Evolutionary conservation across 208 protist genomes (phyloP).

Genomic region (Leishmania gerbilli): DNA sequence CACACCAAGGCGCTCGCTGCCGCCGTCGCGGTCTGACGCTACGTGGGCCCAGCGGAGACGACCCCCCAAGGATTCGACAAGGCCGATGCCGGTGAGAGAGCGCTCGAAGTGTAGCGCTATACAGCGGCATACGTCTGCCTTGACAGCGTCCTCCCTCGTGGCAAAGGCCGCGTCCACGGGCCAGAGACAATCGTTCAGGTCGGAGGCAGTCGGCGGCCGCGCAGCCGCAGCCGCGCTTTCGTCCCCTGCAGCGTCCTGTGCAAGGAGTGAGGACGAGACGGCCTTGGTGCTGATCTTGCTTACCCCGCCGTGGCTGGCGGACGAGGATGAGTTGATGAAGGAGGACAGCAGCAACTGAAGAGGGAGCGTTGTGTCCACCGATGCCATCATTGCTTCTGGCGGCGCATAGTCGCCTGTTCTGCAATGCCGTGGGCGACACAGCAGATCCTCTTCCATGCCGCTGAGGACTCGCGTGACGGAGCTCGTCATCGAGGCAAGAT

Average conservation of each 20-base stretch:
- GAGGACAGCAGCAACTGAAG: constrained; percentile 20
- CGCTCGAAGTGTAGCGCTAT: constrained; percentile 22
- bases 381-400: not conserved
- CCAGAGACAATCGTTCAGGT: not conserved
- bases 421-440: not conserved
- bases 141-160: constrained; percentile 25
- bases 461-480: constrained; percentile 1
- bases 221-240: not conserved
- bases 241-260: not conserved
- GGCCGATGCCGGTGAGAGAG: constrained; percentile 5
- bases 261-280: not conserved
- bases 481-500: constrained; percentile 3
- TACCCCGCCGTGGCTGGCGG: not conserved
- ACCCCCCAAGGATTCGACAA: constrained; percentile 11
- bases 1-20: constrained; percentile 23
- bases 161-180: constrained; percentile 17
- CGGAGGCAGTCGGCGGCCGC: not conserved
- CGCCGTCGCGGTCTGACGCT: not conserved
- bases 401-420: not conserved
- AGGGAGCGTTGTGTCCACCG: not conserved
- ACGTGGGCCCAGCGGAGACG: constrained; percentile 18
- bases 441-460: constrained; percentile 1
- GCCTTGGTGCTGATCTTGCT: constrained; percentile 1
- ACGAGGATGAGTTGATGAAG: not conserved
- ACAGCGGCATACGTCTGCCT: constrained; percentile 38